A percentile compares a stretch with the other conserved stretches of the same genome.
These are phyloP conservation scores for Gonapodya sp. DNA, from an alignment of 192 early-diverging fungal genomes.

Conservation along the genomic window DNA sequence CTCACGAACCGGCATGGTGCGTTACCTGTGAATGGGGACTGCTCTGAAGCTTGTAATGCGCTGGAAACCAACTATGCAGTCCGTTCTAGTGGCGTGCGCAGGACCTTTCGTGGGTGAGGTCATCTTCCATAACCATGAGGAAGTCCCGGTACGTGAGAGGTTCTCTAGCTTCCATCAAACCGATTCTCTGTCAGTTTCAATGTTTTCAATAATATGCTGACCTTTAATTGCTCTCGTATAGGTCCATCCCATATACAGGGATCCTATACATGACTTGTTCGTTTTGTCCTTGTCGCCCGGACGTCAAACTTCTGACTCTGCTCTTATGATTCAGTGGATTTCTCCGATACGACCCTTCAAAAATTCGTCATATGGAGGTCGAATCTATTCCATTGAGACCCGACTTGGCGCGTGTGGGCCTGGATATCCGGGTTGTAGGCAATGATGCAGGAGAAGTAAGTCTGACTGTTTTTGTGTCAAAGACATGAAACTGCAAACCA, in stretches of 20 bases:
- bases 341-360: conserved; percentile 54
- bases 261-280: conserved; percentile 68
- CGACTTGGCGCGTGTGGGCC: conserved; percentile 61
- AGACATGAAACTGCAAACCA: too few species aligned
- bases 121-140: conserved; percentile 70
- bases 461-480: too few species aligned
- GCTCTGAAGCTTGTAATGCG: too few species aligned
- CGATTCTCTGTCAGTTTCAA: too few species aligned
- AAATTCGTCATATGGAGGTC: conserved; percentile 65
- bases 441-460: conserved; percentile 6
- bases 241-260: conserved; percentile 62
- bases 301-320: background rate
- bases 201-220: too few species aligned
- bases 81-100: conserved; percentile 52
- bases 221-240: conserved; percentile 17
- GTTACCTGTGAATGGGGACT: too few species aligned
- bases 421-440: conserved; percentile 68
- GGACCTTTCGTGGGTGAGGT: conserved; percentile 80
- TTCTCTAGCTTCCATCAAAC: background rate
- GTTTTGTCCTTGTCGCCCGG: conserved; percentile 10
- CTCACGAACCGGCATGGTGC: conserved; percentile 52
- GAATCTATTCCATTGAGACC: conserved; percentile 56
- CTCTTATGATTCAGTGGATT: conserved; percentile 16
- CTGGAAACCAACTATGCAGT: too few species aligned
- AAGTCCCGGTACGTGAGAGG: conserved; percentile 25